These are phyloP conservation scores for Actinidia chinensis DNA, from an alignment of 179 eudicot species.

Conservation along the genomic window DNA sequence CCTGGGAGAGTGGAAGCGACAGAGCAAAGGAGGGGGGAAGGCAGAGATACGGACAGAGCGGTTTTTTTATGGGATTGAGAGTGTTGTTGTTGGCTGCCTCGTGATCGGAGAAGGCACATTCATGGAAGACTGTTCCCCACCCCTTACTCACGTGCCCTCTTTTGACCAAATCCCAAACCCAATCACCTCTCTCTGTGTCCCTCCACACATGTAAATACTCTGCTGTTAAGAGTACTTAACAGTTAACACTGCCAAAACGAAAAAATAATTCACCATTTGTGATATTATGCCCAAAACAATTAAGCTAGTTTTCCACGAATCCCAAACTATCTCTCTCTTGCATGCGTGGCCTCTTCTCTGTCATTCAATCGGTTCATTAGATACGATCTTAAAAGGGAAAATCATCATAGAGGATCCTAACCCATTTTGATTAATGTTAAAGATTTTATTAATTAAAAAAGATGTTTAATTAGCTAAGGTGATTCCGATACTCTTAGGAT, in stretches of 20 bases:
- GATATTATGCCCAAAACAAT: no score
- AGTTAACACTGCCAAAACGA: no score
- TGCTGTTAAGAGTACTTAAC: no score
- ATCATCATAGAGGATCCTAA: no score
- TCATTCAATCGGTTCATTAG: no score
- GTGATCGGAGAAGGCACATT: slow-evolving; percentile 19
- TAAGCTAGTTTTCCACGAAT: no score
- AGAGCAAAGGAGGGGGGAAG: slow-evolving; percentile 4
- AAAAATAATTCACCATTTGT: neutral
- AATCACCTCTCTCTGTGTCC: neutral
- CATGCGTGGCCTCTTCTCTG: neutral
- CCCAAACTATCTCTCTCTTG: no score
- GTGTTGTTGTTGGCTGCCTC: slow-evolving; percentile 15
- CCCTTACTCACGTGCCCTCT: slow-evolving; percentile 19
- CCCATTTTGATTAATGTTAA: no score
- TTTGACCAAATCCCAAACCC: slow-evolving; percentile 10
- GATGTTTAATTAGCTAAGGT: no score
- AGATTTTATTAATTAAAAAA: no score
- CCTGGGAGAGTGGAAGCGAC: neutral
- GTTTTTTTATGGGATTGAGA: neutral
- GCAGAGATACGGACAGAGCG: slow-evolving; percentile 5
- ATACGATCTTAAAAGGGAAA: no score
- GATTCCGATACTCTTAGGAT: no score
- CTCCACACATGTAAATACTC: neutral
- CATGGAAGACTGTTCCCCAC: slow-evolving; percentile 24